Conservation (phyloP, 2,329 filamentous ascomycete genomes). For the Hortaea sp. region DNA sequence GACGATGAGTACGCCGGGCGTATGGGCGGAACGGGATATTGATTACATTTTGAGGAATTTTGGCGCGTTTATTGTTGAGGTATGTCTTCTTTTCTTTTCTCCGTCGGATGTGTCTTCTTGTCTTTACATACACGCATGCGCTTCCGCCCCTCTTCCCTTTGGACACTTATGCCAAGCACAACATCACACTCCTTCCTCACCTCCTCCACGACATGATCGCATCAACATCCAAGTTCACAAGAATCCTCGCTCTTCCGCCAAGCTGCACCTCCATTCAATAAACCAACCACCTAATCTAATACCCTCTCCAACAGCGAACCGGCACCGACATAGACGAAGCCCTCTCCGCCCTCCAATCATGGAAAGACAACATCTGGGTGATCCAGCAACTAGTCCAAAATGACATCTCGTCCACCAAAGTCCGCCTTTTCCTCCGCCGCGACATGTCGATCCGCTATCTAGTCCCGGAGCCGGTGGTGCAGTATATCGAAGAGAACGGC, state of each 20-base stretch:
- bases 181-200: too few relatives aligned
- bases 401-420: conserved; percentile 73
- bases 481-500: conserved; percentile 32
- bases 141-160: too few relatives aligned
- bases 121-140: too few relatives aligned
- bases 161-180: too few relatives aligned
- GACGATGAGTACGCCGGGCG: conserved; percentile 43
- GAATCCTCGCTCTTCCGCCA: too few relatives aligned
- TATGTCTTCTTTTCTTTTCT: conserved; percentile 8
- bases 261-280: too few relatives aligned
- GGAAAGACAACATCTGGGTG: conserved; percentile 77
- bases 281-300: too few relatives aligned
- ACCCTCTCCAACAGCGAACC: conserved; percentile 47
- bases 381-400: conserved; percentile 83
- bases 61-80: conserved; percentile 65
- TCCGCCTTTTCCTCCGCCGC: conserved; percentile 67
- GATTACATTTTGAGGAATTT: conserved; percentile 79
- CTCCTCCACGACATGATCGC: too few relatives aligned
- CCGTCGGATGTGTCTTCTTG: conserved; percentile 20
- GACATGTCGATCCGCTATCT: conserved; percentile 74
- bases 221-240: too few relatives aligned
- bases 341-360: conserved; percentile 67
- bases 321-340: conserved; percentile 86
- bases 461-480: conserved; percentile 63
- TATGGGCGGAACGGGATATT: conserved; percentile 78